Evolutionary conservation across 352 stramenopile species (phyloP).

Genomic region (Blastocystis sp.): DNA sequence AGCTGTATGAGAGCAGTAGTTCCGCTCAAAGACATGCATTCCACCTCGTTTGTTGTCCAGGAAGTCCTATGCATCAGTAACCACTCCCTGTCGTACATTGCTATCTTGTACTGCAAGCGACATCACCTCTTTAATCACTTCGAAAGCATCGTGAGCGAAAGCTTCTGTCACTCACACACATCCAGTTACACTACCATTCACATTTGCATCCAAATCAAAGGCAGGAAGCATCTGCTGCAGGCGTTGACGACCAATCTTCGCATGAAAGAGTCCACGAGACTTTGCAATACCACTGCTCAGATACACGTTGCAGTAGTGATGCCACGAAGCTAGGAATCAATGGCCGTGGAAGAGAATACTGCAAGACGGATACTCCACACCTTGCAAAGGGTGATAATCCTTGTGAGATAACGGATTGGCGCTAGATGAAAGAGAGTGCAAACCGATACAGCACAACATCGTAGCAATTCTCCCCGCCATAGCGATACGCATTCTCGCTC

Average conservation of each 20-base stretch:
- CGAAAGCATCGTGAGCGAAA: not conserved
- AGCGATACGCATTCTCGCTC: constrained; percentile 42
- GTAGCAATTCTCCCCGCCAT: constrained; percentile 58
- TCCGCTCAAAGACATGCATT: not conserved
- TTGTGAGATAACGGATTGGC: constrained; percentile 44
- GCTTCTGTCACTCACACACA: not conserved
- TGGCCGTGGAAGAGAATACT: not conserved
- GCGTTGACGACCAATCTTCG: not conserved
- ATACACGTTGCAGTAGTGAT: constrained; percentile 23
- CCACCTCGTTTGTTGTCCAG: not conserved
- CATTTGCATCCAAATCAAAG: not conserved
- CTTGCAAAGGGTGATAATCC: constrained; percentile 27
- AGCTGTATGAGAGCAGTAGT: not conserved
- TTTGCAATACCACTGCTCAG: constrained; percentile 37
- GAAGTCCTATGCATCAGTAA: constrained; percentile 12
- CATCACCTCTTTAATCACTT: constrained; percentile 45
- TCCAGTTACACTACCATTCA: not conserved
- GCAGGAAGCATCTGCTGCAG: constrained; percentile 30
- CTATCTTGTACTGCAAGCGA: constrained; percentile 24
- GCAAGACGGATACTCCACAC: constrained; percentile 52
- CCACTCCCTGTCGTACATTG: not conserved
- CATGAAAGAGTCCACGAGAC: constrained; percentile 42
- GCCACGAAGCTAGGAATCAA: constrained; percentile 12
- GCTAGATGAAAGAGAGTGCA: not conserved
- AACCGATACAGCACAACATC: constrained; percentile 23